Conservation (phyloP, 371 early-diverging fungal species). For the Rhizopus sp. region DNA sequence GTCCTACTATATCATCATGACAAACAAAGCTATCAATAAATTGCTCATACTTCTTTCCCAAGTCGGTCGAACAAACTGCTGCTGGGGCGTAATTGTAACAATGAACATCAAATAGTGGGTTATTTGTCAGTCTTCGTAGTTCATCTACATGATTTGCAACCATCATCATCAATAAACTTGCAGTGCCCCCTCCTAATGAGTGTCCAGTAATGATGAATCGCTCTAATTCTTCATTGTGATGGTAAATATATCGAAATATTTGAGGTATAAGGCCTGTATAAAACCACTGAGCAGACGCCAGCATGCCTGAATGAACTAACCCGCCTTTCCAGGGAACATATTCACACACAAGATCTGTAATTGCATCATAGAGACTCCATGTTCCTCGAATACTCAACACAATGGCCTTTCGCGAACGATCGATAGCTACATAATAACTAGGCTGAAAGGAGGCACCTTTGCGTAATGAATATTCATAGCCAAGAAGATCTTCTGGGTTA, state of each 20-base stretch:
- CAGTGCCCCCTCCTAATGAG: slow-evolving; percentile 77
- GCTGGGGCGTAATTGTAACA: slow-evolving; percentile 54
- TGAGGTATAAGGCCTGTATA: slow-evolving; percentile 69
- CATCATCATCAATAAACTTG: slow-evolving; percentile 76
- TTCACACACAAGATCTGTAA: slow-evolving; percentile 86
- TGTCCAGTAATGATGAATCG: slow-evolving; percentile 63
- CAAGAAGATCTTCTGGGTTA: slow-evolving; percentile 68
- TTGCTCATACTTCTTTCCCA: slow-evolving; percentile 57
- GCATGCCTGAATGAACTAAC: slow-evolving; percentile 80
- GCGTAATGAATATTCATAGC: slow-evolving; percentile 70
- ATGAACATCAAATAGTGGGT: slow-evolving; percentile 33
- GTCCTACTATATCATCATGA: slow-evolving; percentile 74
- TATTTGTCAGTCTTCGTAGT: slow-evolving; percentile 39
- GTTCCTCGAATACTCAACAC: slow-evolving; percentile 83
- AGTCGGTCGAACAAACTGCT: slow-evolving; percentile 61
- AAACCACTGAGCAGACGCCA: slow-evolving; percentile 81
- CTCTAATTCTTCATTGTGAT: slow-evolving; percentile 26
- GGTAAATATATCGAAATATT: slow-evolving; percentile 48
- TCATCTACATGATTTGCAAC: slow-evolving; percentile 60
- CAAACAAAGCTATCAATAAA: slow-evolving; percentile 70
- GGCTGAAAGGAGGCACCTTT: slow-evolving; percentile 73
- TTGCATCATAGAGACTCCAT: slow-evolving; percentile 77
- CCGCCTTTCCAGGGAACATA: slow-evolving; percentile 86
- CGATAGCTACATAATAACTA: slow-evolving; percentile 73
- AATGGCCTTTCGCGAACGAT: slow-evolving; percentile 63